Base-by-base conservation (phyloP, 2,329 filamentous ascomycete genomes). In the Cordyceps cateniannulata region DNA sequence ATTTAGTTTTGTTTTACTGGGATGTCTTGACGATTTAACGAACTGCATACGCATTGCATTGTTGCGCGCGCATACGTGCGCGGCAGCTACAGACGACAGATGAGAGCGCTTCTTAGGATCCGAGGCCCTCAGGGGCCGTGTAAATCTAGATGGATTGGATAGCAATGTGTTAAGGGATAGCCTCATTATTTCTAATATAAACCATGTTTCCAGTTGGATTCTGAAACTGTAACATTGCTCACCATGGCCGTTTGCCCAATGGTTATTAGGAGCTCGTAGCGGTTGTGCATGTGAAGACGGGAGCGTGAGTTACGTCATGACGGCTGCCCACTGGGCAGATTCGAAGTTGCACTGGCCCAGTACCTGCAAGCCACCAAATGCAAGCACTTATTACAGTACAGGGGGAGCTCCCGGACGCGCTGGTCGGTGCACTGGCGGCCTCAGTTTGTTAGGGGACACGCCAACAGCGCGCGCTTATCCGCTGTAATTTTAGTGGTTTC, bases 341-440 rank as follows among this genome's bases (percentile, higher is more conserved):
- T n/a, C 24, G 10, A 20, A 47, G 40, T 27, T 27, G 53, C 47
- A 24, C 25, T 42, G 42, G 53, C 25, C 53, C n/a, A 27, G 40
- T 38, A 20, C 42, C 51, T 55, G 38, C 24, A 44, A 29, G 22
- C 25, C 35, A 44, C 51, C 3, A 22, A 16, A 44, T 56, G 53
- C 53, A 56, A 56, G 40, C 53, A 56, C 53, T 56, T 56, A 38
- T 24, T 27, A 38, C 16, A 12, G 10, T 20, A 25, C 42, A 45
- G 10, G 40, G 40, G 42, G 2, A n/a, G 40, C 12, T n/a, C 16
- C 10, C 9, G 22, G 42, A 10, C 5, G 18, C 1, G 22, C 22
- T n/a, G 32, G 51, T 44, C 51, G 24, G 53, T 56, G 40, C 53
- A 25, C 42, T 47, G 53, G 53, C 53, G 53, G 53, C 53, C 53